Percentiles rank a stretch among this genome's conserved stretches.
Evolutionary conservation across 2,329 filamentous ascomycete species (phyloP).

Genomic region (Clonostachys sp.): DNA sequence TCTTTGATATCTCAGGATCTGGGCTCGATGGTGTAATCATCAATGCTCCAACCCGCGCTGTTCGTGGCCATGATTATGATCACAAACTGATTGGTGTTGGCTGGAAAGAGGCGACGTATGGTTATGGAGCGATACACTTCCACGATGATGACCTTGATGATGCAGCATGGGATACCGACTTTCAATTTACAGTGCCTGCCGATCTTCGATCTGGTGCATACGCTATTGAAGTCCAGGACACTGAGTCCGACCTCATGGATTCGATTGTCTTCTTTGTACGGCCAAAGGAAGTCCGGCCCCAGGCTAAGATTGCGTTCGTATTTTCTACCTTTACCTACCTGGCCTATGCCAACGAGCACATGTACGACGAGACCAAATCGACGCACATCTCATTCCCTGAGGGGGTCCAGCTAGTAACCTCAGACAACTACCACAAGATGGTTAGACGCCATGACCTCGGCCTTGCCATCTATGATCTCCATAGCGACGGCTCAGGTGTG

Average conservation of each 20-base stretch:
- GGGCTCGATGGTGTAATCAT: slow-evolving; percentile 16
- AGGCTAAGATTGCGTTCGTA: slow-evolving; percentile 15
- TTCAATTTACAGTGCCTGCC: slow-evolving; percentile 13
- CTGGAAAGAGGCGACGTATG: slow-evolving; percentile 23
- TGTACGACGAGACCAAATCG: slow-evolving; percentile 20
- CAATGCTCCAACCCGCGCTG: slow-evolving; percentile 23
- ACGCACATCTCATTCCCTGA: slow-evolving; percentile 13
- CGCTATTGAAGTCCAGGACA: slow-evolving; percentile 15
- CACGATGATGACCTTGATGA: slow-evolving; percentile 31
- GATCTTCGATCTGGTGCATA: slow-evolving; percentile 16
- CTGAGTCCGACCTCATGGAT: slow-evolving; percentile 9
- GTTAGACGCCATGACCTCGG: slow-evolving; percentile 23
- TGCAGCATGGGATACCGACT: slow-evolving; percentile 23
- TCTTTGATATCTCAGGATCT: slow-evolving; percentile 16
- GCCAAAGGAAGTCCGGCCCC: slow-evolving; percentile 9
- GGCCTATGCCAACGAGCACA: slow-evolving; percentile 29
- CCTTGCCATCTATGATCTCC: slow-evolving; percentile 27
- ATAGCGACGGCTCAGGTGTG: slow-evolving; percentile 25
- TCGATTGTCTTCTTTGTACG: slow-evolving; percentile 24
- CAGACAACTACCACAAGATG: slow-evolving; percentile 12
- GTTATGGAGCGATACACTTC: slow-evolving; percentile 29
- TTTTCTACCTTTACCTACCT: slow-evolving; percentile 28
- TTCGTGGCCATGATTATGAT: slow-evolving; percentile 24
- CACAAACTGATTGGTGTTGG: slow-evolving; percentile 12
- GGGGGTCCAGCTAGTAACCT: slow-evolving; percentile 8